Conservation (phyloP, 2,329 filamentous ascomycete species). For the Fusarium xyrophilum region DNA sequence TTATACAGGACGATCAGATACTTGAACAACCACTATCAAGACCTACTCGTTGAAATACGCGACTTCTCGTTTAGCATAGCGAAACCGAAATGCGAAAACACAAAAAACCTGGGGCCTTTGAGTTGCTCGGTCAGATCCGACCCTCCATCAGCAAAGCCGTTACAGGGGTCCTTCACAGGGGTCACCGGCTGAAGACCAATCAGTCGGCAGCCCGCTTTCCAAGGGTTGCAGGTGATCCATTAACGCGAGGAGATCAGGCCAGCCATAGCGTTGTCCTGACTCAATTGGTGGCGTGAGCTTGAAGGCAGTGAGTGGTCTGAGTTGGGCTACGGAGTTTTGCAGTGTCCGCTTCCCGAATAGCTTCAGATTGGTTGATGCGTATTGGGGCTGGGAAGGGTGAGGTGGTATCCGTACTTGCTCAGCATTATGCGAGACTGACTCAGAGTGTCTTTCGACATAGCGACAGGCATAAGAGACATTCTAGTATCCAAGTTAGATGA, state of each 20-base stretch:
- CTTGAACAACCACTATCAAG: neutral
- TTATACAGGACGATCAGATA: neutral
- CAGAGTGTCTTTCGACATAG: neutral
- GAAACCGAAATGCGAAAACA: constrained; percentile 24
- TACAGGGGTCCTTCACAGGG: neutral
- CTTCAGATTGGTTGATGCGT: neutral
- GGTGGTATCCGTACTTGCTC: neutral
- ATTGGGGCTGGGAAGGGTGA: neutral
- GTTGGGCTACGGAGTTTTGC: neutral
- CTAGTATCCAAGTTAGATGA: too few species aligned
- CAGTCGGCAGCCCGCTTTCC: constrained; percentile 3
- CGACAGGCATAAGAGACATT: too few species aligned
- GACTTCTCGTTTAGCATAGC: constrained; percentile 16
- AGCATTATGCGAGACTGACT: neutral
- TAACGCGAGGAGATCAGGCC: constrained; percentile 2
- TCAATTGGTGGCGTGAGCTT: constrained; percentile 14
- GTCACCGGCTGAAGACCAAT: neutral
- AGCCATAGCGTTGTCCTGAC: neutral
- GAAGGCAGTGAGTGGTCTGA: neutral
- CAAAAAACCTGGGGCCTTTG: constrained; percentile 28
- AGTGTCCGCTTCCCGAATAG: neutral
- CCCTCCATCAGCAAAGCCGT: constrained; percentile 6
- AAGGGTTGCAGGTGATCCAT: constrained; percentile 9
- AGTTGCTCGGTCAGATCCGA: constrained; percentile 31
- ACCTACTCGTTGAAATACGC: neutral